Percentiles rank a stretch among this genome's conserved stretches.
These are phyloP conservation scores for Spatholobus suberectus DNA, from an alignment of 306 rosid genomes.

Conservation along the genomic window DNA sequence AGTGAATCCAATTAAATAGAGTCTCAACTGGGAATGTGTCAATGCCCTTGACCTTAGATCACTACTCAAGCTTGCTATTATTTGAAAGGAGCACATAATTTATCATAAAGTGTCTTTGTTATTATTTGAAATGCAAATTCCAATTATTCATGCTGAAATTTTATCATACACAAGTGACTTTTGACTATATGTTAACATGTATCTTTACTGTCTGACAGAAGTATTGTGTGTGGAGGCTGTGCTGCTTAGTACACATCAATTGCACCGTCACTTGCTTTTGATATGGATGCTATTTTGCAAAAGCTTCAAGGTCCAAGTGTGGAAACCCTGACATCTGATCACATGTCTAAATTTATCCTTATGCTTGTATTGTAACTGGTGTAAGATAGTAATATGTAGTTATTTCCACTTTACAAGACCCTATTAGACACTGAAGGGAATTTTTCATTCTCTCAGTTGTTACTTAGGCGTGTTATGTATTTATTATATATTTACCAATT, in stretches of 20 bases:
- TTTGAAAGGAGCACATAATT: not conserved
- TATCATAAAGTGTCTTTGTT: not conserved
- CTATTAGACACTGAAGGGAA: constrained; percentile 66
- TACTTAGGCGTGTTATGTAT: constrained; percentile 39
- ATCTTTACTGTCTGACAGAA: constrained; percentile 48
- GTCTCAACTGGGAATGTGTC: not conserved
- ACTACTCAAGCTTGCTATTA: not conserved
- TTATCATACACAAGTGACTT: not conserved
- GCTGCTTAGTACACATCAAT: constrained; percentile 48
- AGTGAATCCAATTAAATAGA: no score
- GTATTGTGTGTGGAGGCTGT: constrained; percentile 86
- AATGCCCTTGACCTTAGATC: not conserved
- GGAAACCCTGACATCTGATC: constrained; percentile 48
- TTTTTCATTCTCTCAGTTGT: constrained; percentile 79
- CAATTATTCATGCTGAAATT: not conserved
- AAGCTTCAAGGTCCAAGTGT: constrained; percentile 44
- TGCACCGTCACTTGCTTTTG: constrained; percentile 30
- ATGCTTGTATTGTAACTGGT: constrained; percentile 46
- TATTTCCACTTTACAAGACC: constrained; percentile 38
- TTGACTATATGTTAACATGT: constrained; percentile 28
- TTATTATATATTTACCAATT: constrained; percentile 34
- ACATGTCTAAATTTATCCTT: constrained; percentile 35
- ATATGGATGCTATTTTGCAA: constrained; percentile 36
- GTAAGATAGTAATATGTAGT: constrained; percentile 38
- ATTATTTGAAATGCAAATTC: constrained; percentile 5